Evolutionary conservation across 148 eudicot species (phyloP).

Genomic region (Simmondsia chinensis): DNA sequence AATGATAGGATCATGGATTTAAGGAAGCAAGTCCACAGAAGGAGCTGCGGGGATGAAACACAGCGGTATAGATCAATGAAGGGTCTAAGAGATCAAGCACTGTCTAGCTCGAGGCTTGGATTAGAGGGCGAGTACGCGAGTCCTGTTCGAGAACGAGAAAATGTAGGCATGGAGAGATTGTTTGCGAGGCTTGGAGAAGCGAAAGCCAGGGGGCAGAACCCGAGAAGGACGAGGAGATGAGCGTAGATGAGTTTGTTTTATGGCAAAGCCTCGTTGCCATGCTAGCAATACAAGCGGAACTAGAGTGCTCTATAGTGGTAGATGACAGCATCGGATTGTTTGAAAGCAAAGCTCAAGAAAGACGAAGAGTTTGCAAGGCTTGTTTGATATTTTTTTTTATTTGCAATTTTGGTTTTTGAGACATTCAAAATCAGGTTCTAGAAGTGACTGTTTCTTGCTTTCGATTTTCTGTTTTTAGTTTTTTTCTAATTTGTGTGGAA

Average conservation of each 20-base stretch:
- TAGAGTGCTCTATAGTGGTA: no score
- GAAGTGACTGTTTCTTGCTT: no score
- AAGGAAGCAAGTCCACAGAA: constrained; percentile 37
- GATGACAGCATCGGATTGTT: no score
- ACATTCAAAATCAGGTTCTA: no score
- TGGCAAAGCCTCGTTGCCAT: constrained; percentile 12
- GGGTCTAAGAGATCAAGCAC: constrained; percentile 33
- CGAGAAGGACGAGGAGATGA: constrained; percentile 25
- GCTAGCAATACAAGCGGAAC: no score
- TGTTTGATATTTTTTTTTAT: no score
- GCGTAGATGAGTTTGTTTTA: neutral
- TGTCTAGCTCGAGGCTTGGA: constrained; percentile 41
- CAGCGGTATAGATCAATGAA: constrained; percentile 28
- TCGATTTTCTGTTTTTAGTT: no score
- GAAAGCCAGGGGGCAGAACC: constrained; percentile 6
- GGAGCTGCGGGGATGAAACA: constrained; percentile 40
- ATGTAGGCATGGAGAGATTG: constrained; percentile 10
- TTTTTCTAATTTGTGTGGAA: no score
- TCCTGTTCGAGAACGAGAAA: constrained; percentile 28
- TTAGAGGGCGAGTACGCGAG: constrained; percentile 22
- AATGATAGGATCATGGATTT: constrained; percentile 21
- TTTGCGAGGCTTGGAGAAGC: constrained; percentile 6
- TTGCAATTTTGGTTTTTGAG: no score
- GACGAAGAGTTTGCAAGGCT: no score
- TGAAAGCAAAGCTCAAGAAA: no score